These are phyloP conservation scores for Mortierella sp. DNA, from an alignment of 371 early-diverging fungal species.

Conservation along the genomic window DNA sequence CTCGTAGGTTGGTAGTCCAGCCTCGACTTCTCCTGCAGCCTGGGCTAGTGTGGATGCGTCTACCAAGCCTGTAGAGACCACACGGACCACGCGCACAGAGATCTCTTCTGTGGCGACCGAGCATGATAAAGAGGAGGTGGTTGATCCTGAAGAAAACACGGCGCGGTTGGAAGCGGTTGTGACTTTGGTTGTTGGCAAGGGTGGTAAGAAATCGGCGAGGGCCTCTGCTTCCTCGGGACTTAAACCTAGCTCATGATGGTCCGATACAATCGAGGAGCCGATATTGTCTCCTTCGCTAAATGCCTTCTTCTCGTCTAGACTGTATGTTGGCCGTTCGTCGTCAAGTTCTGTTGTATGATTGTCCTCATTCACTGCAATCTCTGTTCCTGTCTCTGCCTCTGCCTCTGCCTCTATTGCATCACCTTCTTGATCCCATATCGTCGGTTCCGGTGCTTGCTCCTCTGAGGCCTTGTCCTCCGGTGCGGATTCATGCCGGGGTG, in stretches of 20 bases:
- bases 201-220: neutral
- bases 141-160: neutral
- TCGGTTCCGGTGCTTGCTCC: neutral
- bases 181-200: neutral
- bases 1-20: conserved; percentile 50
- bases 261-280: conserved; percentile 11
- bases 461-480: neutral
- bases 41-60: conserved; percentile 51
- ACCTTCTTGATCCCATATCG: conserved; percentile 19
- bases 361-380: neutral
- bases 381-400: neutral
- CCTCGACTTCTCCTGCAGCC: conserved; percentile 45
- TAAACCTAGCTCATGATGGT: conserved; percentile 3
- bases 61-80: conserved; percentile 40
- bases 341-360: neutral
- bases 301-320: conserved; percentile 23
- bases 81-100: conserved; percentile 46
- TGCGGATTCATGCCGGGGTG: too few species aligned
- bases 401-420: conserved; percentile 15
- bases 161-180: neutral
- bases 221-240: conserved; percentile 4
- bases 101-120: conserved; percentile 51
- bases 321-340: conserved; percentile 1
- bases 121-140: conserved; percentile 8
- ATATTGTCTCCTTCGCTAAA: conserved; percentile 13